phyloP scores from a whole-genome alignment of 169 alveolate species.

The Neospora caninum region DNA sequence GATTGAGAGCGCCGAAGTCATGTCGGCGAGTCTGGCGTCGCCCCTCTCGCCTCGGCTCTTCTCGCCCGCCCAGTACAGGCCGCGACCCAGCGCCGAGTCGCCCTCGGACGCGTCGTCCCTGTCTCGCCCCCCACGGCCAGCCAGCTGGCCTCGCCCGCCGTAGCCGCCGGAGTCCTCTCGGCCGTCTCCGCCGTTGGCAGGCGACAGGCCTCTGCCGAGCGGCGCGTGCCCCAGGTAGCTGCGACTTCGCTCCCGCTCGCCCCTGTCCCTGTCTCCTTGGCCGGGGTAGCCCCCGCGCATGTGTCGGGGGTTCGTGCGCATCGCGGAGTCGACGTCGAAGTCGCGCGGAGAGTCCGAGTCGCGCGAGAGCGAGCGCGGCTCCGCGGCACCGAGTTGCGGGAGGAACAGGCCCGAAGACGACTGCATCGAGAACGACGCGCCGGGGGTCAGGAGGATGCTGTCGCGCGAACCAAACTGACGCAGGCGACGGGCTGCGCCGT shows the following conservation, averaged over 20 bases:
- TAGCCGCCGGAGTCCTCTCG: neutral
- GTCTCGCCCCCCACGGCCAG: too few species aligned
- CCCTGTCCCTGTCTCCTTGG: neutral
- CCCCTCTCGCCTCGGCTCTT: neutral
- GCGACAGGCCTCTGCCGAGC: neutral
- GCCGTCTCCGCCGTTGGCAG: neutral
- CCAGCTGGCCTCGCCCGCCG: neutral
- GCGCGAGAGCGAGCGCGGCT: neutral
- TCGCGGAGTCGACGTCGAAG: slow-evolving; percentile 31
- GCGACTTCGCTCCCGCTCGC: neutral
- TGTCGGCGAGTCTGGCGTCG: neutral
- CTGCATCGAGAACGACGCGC: neutral
- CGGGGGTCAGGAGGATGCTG: neutral
- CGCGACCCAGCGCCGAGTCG: neutral
- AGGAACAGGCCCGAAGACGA: neutral
- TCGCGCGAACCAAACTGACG: slow-evolving; percentile 17
- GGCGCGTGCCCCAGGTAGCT: neutral
- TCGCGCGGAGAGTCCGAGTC: neutral
- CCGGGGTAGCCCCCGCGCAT: neutral
- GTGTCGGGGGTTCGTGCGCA: neutral
- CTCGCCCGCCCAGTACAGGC: neutral
- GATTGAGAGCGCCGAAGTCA: neutral
- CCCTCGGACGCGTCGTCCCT: neutral
- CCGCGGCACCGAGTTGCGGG: neutral
- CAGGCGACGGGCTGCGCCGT: slow-evolving; percentile 43